Base-by-base conservation (phyloP, 192 early-diverging fungal species). In the Physocladia obscura region DNA sequence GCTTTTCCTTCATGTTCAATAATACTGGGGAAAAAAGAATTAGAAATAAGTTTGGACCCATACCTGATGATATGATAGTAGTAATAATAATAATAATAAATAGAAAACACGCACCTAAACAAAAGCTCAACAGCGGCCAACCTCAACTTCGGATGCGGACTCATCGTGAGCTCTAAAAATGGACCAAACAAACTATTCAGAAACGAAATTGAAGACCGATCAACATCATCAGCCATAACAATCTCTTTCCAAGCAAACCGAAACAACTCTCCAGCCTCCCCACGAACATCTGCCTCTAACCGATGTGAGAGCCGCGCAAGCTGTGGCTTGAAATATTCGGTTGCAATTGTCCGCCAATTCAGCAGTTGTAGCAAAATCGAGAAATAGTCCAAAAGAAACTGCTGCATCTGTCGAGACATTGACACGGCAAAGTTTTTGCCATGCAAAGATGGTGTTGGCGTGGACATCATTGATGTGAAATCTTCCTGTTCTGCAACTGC, bases 261-360 rank as follows among this genome's bases (percentile, higher is more conserved):
- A 40, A 91, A 75, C 22, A 86, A 22, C 49, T 79, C 80, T 8
- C 78, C 81, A 19, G 80, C 90, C 22, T 74, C 75, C 11, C 82
- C 87, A 37, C 85, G 81, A 32, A 89, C 79, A 68, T 89, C 90
- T 26, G 84, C 80, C 3, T 79, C 79, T 2, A 91, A 65, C 50
- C 85, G 78, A 72, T 83, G 80, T 3, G 85, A 70, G 1, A 84
- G 76, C 26, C 88, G 77, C 36, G 82, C 76, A 3, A 73, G 69
- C 62, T 88, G 87, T 3, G 87, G 85, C 1, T 77, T 58, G 65
- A 84, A 87, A 3, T 75, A 65, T 64, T 87, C 87, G n/a, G 87
- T 78, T 37, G 86, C 79, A 34, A 88, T 62, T 62, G 74, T 76
- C 30, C 73, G 77, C 48, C 80, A 87, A 26, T 81, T 82, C 2